Conservation (phyloP, 2,329 filamentous ascomycete genomes). For the Colletotrichum sp. region DNA sequence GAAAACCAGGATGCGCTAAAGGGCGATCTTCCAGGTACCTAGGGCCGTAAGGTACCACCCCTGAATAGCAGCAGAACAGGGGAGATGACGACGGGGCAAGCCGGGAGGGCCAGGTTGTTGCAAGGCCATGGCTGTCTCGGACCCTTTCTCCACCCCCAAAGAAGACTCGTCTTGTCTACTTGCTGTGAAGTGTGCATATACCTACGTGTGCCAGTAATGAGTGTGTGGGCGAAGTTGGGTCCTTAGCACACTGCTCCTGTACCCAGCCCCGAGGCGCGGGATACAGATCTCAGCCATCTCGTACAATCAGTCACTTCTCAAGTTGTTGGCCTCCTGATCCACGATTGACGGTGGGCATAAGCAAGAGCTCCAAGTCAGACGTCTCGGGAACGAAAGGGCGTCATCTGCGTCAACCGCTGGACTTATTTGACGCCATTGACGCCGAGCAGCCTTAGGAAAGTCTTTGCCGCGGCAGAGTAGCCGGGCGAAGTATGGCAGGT, state of each 20-base stretch:
- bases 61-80: neutral
- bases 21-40: conserved; percentile 15
- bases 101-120: conserved; percentile 11
- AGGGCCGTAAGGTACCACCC: conserved; percentile 16
- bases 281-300: conserved; percentile 3
- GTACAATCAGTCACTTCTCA: neutral
- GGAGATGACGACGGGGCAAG: conserved; percentile 9
- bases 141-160: conserved; percentile 18
- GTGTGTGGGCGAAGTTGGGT: neutral
- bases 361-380: conserved; percentile 17
- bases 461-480: neutral
- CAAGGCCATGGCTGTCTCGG: conserved; percentile 19
- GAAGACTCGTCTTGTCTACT: conserved; percentile 4
- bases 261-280: neutral
- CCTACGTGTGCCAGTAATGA: neutral
- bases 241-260: neutral
- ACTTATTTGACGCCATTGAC: conserved; percentile 19
- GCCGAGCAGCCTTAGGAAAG: neutral
- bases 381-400: conserved; percentile 7
- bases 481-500: neutral
- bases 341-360: conserved; percentile 2
- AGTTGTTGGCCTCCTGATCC: conserved; percentile 5
- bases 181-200: neutral
- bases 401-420: conserved; percentile 13
- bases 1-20: neutral